Base-by-base conservation (phyloP, 2,329 filamentous ascomycete species). In the Cylindrodendrum hubeiense region DNA sequence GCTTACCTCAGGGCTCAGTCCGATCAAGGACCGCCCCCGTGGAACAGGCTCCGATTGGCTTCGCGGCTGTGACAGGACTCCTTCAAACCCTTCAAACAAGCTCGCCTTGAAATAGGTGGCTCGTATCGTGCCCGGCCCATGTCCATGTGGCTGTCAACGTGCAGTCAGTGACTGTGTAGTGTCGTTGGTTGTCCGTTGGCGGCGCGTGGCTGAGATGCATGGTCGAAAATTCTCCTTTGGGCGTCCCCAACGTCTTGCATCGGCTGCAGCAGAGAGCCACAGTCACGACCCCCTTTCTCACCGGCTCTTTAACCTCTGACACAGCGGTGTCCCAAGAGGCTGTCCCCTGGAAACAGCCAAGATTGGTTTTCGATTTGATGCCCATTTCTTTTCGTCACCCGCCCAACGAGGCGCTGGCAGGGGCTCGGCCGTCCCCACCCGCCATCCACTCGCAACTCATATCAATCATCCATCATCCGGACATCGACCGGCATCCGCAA, bases 41-140 rank as follows among this genome's bases (percentile, higher is more conserved):
- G 71, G 71, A 73, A 73, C 69, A 58, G 41, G 63, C 71, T 73
- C 71, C 71, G 71, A 73, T 73, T 73, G 71, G 71, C 43, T 21
- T 60, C 46, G 7, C 41, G 22, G 21, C 54, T 53, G 24, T 59
- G 63, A 62, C 53, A 53, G 41, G 55, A 60, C 60, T 44, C 43
- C 57, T 58, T 67, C 54, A 49, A 44, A 57, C 52, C 28, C 30
- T n/a, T 34, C 37, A 56, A 50, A 44, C 59, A 60, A 19, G 24
- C 30, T 49, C 46, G 19, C 39, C 28, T 28, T 44, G 39, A 54
- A 59, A 28, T 49, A 54, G 54, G 60, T 33, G 17, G 47, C 60
- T 63, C 60, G 60, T 63, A 63, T 63, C 54, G 47, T 50, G 56
- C 54, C 41, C 4, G 43, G 30, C 28, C 33, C 43, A 30, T 28